These are phyloP conservation scores for Botrytis fabae DNA, from an alignment of 2,329 filamentous ascomycete species.

Conservation along the genomic window DNA sequence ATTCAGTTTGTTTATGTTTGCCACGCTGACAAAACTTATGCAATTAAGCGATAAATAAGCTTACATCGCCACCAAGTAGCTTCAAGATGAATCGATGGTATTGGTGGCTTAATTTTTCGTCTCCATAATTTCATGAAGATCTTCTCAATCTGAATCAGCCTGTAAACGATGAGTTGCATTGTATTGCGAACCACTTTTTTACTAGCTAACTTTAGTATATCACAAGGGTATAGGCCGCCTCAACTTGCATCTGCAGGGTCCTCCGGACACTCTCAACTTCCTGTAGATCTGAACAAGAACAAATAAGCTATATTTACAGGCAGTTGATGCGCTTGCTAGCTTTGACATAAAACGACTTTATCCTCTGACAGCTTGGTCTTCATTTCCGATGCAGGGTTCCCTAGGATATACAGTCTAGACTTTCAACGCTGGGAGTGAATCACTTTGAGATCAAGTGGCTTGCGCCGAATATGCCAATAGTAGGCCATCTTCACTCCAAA, in stretches of 20 bases:
- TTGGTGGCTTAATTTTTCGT: not conserved
- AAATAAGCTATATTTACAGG: not conserved
- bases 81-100: not conserved
- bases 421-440: not conserved
- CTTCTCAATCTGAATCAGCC: not conserved
- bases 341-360: not conserved
- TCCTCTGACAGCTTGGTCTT: not conserved
- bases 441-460: not conserved
- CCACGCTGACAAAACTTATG: not conserved
- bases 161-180: not conserved
- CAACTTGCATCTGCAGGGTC: not conserved
- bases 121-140: not conserved
- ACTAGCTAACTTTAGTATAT: not conserved
- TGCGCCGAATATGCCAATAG: not conserved
- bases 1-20: not conserved
- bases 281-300: not conserved
- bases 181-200: not conserved
- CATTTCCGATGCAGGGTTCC: not conserved
- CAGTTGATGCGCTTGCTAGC: not conserved
- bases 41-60: not conserved
- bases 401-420: not conserved
- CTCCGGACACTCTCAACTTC: not conserved
- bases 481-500: not conserved
- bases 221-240: not conserved
- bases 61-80: not conserved